A percentile compares a stretch with the other conserved stretches of the same genome.
These are phyloP conservation scores for Leccinellum albellum DNA, from an alignment of 768 basidiomycete genomes.

Conservation along the genomic window DNA sequence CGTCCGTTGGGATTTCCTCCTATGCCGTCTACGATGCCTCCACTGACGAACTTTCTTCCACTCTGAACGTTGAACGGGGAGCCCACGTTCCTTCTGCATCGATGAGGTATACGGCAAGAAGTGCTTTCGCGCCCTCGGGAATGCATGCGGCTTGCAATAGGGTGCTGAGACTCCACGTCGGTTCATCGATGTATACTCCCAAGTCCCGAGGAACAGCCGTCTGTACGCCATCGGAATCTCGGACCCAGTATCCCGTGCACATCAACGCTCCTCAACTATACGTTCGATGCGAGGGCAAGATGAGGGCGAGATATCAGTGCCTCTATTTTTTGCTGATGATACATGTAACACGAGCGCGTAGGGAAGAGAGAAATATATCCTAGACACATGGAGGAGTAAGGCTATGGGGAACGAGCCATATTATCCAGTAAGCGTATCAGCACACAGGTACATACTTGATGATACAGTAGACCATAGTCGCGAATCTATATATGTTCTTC, in stretches of 20 bases:
- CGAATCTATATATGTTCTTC: too few species aligned
- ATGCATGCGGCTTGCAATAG: conserved; percentile 29
- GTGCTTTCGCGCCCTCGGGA: conserved; percentile 16
- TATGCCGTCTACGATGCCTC: conserved; percentile 13
- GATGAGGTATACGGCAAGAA: conserved; percentile 26
- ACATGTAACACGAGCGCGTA: too few species aligned
- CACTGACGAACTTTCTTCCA: conserved; percentile 25
- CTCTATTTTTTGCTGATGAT: too few species aligned
- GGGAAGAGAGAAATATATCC: too few species aligned
- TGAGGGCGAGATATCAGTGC: too few species aligned
- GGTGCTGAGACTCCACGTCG: conserved; percentile 2
- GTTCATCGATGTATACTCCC: conserved; percentile 21
- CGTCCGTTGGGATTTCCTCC: conserved; percentile 10
- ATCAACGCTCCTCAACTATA: too few species aligned
- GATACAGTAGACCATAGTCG: too few species aligned
- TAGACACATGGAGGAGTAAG: too few species aligned
- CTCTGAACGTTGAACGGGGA: conserved; percentile 29
- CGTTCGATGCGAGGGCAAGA: too few species aligned
- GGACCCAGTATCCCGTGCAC: conserved; percentile 40
- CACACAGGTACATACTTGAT: too few species aligned
- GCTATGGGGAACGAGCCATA: too few species aligned
- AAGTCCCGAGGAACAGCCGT: conserved; percentile 38
- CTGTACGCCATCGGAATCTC: conserved; percentile 38
- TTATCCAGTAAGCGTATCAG: too few species aligned
- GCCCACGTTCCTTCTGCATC: conserved; percentile 31